Percentiles rank a stretch among this genome's conserved stretches.
Evolutionary conservation across 78 protist species (phyloP).

Genomic region (Dictyostelium citrinum): DNA sequence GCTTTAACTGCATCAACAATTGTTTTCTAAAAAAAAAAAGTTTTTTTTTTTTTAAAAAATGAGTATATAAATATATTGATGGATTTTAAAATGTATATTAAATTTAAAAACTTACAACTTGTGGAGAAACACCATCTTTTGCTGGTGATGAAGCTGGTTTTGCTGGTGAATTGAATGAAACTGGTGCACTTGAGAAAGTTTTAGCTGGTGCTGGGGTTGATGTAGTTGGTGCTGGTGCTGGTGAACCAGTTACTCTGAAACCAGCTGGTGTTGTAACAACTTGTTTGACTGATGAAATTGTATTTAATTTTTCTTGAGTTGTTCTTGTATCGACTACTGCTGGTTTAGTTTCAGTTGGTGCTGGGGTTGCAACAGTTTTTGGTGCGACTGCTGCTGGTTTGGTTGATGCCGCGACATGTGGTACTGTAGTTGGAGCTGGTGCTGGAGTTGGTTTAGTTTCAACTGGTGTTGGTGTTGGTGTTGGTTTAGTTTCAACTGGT

Average conservation of each 20-base stretch:
- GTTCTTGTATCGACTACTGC: not conserved
- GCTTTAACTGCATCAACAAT: conserved; percentile 65
- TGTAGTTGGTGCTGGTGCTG: not conserved
- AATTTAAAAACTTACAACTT: conserved; percentile 12
- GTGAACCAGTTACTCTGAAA: not conserved
- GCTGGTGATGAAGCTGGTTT: not conserved
- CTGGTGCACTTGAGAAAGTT: not conserved
- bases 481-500: conserved; percentile 9
- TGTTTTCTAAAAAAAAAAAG: not conserved
- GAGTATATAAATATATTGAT: no score
- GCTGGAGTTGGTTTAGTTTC: conserved; percentile 19
- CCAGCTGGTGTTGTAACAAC: not conserved
- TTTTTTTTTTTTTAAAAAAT: no score
- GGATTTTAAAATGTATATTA: no score
- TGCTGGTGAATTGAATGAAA: conserved; percentile 3
- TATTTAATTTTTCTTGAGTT: not conserved
- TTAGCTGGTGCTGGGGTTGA: not conserved
- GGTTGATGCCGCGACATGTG: not conserved
- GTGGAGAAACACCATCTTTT: not conserved
- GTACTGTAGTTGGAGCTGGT: not conserved
- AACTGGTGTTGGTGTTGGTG: conserved; percentile 28
- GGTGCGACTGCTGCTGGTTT: conserved; percentile 27
- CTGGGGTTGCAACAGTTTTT: conserved; percentile 7
- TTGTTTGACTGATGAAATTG: not conserved
- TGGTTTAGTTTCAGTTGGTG: not conserved